Base-by-base conservation (phyloP, 805 yeast genomes). In the Diddensiella caesifluorescens region DNA sequence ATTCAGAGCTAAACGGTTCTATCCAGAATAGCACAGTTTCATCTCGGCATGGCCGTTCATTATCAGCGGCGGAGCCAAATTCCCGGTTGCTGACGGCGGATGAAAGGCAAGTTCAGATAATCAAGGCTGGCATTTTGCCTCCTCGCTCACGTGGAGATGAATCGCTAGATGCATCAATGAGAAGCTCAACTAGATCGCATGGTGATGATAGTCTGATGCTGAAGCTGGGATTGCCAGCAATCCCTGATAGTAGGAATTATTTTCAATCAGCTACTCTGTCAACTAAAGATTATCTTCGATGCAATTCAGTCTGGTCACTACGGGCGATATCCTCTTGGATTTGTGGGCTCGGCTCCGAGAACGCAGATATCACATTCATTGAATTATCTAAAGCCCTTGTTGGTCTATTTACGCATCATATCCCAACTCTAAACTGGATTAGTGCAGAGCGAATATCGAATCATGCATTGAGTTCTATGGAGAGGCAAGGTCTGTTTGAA, bases 401-500 rank as follows among this genome's bases (percentile, higher is more conserved):
- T 10, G 55, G 54, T 5, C 43, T 58, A 29, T 54, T 54, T 27
- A 51, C 52, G 9, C 50, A 53, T 38, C 22, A 41, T 20, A 41
- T 60, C 12, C 58, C 63, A 1, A 55, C 52, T 3, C 49, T 64
- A 10, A 52, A 50, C 34, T 57, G 60, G 57, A 42, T 51, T 4
- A 45, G 46, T 15, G 61, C 66, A 1, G 65, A 61, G 34, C 38
- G 50, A 3, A 21, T 52, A 4, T 65, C 69, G 1, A 29, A 28
- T 3, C 48, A 48, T 13, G 59, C 50, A 16, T 30, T 62, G 19
- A 34, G 43, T 9, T 50, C 64, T 3, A 42, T 63, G 18, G 22
- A 28, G 12, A 23, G 20, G 7, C 54, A 53, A 27, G 52, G 54
- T 1, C 37, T 60, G 12, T 39, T 27, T n/a, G 38, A 30, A 5